Base-by-base conservation (phyloP, 2,329 filamentous ascomycete species). In the Diaporthe amygdali region DNA sequence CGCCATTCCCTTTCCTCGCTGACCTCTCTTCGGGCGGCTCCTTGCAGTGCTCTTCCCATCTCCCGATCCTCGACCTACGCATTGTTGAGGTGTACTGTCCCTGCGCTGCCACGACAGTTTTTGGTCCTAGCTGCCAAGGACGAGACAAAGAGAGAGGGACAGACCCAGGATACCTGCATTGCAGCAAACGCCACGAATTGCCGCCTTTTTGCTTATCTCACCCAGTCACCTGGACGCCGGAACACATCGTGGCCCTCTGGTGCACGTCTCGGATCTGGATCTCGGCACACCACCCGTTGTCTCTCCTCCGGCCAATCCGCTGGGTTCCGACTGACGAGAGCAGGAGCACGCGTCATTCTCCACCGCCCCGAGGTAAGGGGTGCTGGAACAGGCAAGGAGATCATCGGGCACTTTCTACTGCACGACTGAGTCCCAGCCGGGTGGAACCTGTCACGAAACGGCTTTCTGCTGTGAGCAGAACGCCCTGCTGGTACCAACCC, bases 371-470 rank as follows among this genome's bases (percentile, higher is more conserved):
- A 46, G 67, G 30, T 25, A 69, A 30, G 46, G 34, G 41, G 25
- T 63, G 22, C 49, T 41, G 44, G 30, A 51, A 46, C 34, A 49
- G 20, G n/a, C 30, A 46, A 32, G 30, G 17, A 20, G 27, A 34
- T 44, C 56, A 39, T n/a, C n/a, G 10, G 12, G n/a, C 52, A 37
- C 37, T 4, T 20, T 39, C n/a, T 30, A 41, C 17, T 20, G 51
- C 27, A 25, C 37, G 47, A 70, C 37, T 20, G 37, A 32, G 47
- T 70, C 41, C 68, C 68, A 52, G 39, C 46, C 39, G 47, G 15
- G 47, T 51, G 68, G 56, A 46, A 61, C 68, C 56, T 70, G 49
- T 64, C 56, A 63, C 47, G 56, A 55, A 52, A 37, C 52, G 17
- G 4, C 37, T 37, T 2, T 61, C 4, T 7, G 22, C n/a, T n/a